A percentile compares a stretch with the other conserved stretches of the same genome.
Conservation (phyloP, 2,329 filamentous ascomycete genomes). For the Colletotrichum tropicicola region DNA sequence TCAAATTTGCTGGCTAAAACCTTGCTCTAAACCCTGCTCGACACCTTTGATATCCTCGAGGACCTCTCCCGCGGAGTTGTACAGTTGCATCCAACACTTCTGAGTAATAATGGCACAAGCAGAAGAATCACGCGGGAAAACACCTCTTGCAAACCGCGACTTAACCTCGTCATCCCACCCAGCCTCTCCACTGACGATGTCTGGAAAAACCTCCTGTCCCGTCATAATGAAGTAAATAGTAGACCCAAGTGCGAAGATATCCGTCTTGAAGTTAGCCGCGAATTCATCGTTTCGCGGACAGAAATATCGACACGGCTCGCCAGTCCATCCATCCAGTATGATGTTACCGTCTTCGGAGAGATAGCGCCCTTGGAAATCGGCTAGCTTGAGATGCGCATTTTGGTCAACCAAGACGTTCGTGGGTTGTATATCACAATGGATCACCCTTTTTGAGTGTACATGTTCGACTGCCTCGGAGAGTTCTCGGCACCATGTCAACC, state of each 20-base stretch:
- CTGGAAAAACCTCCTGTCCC: slow-evolving; percentile 29
- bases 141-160: background rate
- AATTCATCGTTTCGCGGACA: slow-evolving; percentile 25
- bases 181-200: slow-evolving; percentile 30
- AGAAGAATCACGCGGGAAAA: background rate
- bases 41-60: too few relatives aligned
- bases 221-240: slow-evolving; percentile 33
- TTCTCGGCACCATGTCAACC: too few relatives aligned
- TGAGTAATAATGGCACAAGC: background rate
- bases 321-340: slow-evolving; percentile 18
- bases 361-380: slow-evolving; percentile 31
- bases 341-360: slow-evolving; percentile 26
- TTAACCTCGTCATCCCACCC: slow-evolving; percentile 1
- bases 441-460: too few relatives aligned
- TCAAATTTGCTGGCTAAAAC: too few relatives aligned
- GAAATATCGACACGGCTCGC: slow-evolving; percentile 25
- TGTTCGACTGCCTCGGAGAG: too few relatives aligned
- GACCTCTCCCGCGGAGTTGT: slow-evolving; percentile 4
- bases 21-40: too few relatives aligned
- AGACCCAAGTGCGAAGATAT: slow-evolving; percentile 34
- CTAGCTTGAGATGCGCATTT: too few relatives aligned
- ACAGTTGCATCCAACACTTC: slow-evolving; percentile 19
- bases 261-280: slow-evolving; percentile 27
- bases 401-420: too few relatives aligned
- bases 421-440: too few relatives aligned